Percentiles rank a stretch among this genome's conserved stretches.
These are phyloP conservation scores for Talinum fruticosum DNA, from an alignment of 148 eudicot genomes.

Conservation along the genomic window DNA sequence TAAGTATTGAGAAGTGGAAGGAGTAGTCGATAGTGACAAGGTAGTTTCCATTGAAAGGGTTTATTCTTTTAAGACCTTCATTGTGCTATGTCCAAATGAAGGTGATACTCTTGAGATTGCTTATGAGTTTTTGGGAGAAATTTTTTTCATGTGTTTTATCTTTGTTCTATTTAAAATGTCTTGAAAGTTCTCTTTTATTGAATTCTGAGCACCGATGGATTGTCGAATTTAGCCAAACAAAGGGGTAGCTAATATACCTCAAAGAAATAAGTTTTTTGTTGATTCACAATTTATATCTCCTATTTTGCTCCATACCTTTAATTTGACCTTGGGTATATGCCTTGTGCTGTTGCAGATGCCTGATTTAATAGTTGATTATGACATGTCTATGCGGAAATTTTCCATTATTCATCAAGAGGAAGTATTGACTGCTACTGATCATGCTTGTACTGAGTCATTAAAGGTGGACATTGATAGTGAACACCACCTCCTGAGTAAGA, in stretches of 20 bases:
- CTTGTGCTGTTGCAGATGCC: conserved; percentile 66
- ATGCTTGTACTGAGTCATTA: conserved; percentile 16
- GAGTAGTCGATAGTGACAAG: background rate
- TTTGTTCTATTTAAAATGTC: too few relatives aligned
- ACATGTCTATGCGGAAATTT: conserved; percentile 54
- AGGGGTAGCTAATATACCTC: background rate
- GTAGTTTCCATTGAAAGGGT: background rate
- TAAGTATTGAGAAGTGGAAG: too few relatives aligned
- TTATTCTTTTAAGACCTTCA: background rate
- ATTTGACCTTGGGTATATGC: conserved; percentile 1
- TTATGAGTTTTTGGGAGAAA: too few relatives aligned
- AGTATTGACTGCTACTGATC: conserved; percentile 40
- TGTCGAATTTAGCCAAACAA: background rate
- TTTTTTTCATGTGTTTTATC: too few relatives aligned
- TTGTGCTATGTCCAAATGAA: background rate
- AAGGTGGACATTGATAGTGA: conserved; percentile 16
- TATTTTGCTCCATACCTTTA: background rate
- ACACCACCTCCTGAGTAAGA: conserved; percentile 16
- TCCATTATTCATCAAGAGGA: conserved; percentile 80
- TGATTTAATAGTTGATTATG: conserved; percentile 78
- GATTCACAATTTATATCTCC: background rate
- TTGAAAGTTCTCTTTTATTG: background rate
- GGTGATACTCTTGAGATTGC: background rate
- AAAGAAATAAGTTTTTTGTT: background rate
- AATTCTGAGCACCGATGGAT: background rate